A percentile compares a stretch with the other conserved stretches of the same genome.
These are phyloP conservation scores for Pinus tabuliformis DNA, from an alignment of 75 land plant species.

Conservation along the genomic window DNA sequence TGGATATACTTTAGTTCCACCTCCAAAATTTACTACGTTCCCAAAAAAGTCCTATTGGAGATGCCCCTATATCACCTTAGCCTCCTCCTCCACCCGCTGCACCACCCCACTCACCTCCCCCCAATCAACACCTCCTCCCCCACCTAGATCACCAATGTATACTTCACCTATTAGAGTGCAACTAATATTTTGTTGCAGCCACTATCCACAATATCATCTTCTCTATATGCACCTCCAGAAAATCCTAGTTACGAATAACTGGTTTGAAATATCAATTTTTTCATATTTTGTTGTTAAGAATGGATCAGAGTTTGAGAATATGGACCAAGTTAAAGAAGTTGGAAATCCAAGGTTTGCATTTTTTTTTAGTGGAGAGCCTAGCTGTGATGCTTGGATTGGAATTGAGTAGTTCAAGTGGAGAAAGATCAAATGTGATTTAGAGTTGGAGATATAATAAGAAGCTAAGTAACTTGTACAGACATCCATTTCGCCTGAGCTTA, in stretches of 20 bases:
- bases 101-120: conserved; percentile 21
- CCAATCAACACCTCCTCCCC: conserved; percentile 15
- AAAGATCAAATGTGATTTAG: conserved; percentile 23
- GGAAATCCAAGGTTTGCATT: conserved; percentile 45
- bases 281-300: conserved; percentile 26
- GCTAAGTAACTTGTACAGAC: background rate
- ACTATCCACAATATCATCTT: background rate
- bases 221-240: conserved; percentile 8
- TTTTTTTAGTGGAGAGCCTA: conserved; percentile 37
- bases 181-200: background rate
- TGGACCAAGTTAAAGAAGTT: conserved; percentile 31
- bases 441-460: conserved; percentile 1
- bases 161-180: background rate
- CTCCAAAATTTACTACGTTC: conserved; percentile 21
- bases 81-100: conserved; percentile 7
- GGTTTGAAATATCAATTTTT: conserved; percentile 34
- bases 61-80: conserved; percentile 21
- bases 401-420: conserved; percentile 46
- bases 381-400: conserved; percentile 32
- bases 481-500: background rate
- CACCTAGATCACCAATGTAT: background rate
- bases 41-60: conserved; percentile 12
- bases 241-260: conserved; percentile 12
- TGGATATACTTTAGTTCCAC: conserved; percentile 15
- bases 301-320: conserved; percentile 33